Evolutionary conservation across 2,329 filamentous ascomycete genomes (phyloP), one percentile per base, ranked within the genome.

Genomic region (Aspergillus bombycis): DNA sequence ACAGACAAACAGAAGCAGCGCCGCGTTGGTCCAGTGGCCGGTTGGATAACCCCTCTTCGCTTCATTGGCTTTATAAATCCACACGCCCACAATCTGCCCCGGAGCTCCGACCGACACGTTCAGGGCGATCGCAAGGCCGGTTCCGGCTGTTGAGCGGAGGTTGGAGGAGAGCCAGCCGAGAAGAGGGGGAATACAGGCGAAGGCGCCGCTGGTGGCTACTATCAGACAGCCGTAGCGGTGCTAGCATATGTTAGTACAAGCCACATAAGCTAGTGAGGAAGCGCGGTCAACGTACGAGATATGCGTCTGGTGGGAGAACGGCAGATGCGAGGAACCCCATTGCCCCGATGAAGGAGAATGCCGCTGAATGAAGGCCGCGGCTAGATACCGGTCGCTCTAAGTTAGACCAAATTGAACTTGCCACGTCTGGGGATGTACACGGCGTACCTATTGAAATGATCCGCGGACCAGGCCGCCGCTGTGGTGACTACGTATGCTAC

Each of bases 111-210:
- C 83, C 2, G 86, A 88, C 19, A 92, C 85, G 66, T 92, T 91
- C 65, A 92, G 77, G 0, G 89, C 90, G 61, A 92, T 89, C 2
- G 89, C 89, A 12, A 92, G 81, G 0, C 89, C 89, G 0, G 86
- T 86, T 0, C 88, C 84, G 0, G 86, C 86, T 0, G 89, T 91
- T 60, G 83, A 87, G 71, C 85, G 86, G 56, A 91, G 80, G 71
- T 92, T 92, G 46, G 86, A 87, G 10, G 86, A 88, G 8, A 91
- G 79, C 89, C 89, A 91, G n/a, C 88, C 89, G 1, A 91, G 81
- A 64, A 92, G 82, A 0, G 89, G 88, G 0, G 90, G 89, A 53
- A 91, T 89, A 67, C 86, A 89, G 1, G 88, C 84, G 65, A 92
- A 92, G 0, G 89, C 82, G 1, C 90, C 89, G 2, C 86, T 84